These are phyloP conservation scores for Wickerhamomyces sydowiorum DNA, from an alignment of 805 yeast species.

Conservation along the genomic window DNA sequence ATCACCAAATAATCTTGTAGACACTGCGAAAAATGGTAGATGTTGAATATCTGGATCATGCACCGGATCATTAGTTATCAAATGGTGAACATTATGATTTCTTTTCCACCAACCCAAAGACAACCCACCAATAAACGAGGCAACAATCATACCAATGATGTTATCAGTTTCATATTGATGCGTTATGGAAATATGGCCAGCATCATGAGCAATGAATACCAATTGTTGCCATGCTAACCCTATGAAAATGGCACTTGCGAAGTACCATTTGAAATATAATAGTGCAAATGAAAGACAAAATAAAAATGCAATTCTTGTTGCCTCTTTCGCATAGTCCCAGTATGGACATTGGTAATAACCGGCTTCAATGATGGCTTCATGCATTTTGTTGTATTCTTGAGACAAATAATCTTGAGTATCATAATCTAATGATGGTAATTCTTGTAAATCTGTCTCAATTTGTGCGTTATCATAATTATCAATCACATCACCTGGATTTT, in stretches of 20 bases:
- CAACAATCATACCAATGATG: slow-evolving; percentile 63
- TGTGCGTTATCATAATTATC: slow-evolving; percentile 53
- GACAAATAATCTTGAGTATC: slow-evolving; percentile 57
- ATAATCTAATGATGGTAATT: slow-evolving; percentile 61
- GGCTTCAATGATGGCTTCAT: slow-evolving; percentile 43
- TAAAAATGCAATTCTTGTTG: slow-evolving; percentile 50
- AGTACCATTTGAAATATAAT: slow-evolving; percentile 39
- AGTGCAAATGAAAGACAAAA: slow-evolving; percentile 45
- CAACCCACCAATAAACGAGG: slow-evolving; percentile 81
- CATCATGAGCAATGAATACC: slow-evolving; percentile 84
- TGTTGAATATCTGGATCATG: slow-evolving; percentile 96
- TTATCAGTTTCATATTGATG: slow-evolving; percentile 77
- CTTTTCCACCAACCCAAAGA: slow-evolving; percentile 95
- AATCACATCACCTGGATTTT: slow-evolving; percentile 50
- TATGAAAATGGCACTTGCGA: slow-evolving; percentile 54
- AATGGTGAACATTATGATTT: slow-evolving; percentile 89
- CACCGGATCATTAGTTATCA: slow-evolving; percentile 86
- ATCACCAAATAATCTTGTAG: slow-evolving; percentile 59
- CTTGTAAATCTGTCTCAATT: slow-evolving; percentile 48
- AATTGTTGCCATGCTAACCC: slow-evolving; percentile 88
- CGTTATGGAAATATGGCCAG: slow-evolving; percentile 81
- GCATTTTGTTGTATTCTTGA: slow-evolving; percentile 54
- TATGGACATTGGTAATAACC: slow-evolving; percentile 74
- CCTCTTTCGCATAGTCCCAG: slow-evolving; percentile 66
- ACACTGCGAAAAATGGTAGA: slow-evolving; percentile 85